Conservation (phyloP, 257 asterid genomes). For the Misopates orontium region DNA sequence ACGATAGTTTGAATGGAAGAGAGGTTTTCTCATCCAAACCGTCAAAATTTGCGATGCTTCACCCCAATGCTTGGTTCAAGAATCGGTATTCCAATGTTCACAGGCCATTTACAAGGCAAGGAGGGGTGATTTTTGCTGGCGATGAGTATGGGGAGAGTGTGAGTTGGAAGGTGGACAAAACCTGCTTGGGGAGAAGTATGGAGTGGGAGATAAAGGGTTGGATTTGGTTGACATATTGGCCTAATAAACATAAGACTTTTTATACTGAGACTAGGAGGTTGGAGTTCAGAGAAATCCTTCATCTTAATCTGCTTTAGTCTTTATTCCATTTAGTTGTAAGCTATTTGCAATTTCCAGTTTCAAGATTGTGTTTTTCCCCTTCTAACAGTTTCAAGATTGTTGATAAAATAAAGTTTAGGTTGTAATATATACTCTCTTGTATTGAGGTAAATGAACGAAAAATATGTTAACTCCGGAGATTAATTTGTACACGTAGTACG, state of each 20-base stretch:
- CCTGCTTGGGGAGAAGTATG: conserved; percentile 54
- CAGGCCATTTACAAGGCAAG: conserved; percentile 75
- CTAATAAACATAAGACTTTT: conserved; percentile 63
- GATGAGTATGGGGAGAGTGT: conserved; percentile 87
- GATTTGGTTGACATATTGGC: conserved; percentile 94
- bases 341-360: too few relatives aligned
- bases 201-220: conserved; percentile 87
- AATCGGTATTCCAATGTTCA: conserved; percentile 63
- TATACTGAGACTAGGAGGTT: conserved; percentile 71
- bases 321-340: too few relatives aligned
- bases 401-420: too few relatives aligned
- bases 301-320: conserved; percentile 35
- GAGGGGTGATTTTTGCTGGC: conserved; percentile 83
- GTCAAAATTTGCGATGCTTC: conserved; percentile 59
- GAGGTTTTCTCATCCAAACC: conserved; percentile 87
- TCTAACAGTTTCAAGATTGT: too few relatives aligned
- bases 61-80: conserved; percentile 82
- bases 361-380: too few relatives aligned
- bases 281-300: conserved; percentile 61
- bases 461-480: too few relatives aligned
- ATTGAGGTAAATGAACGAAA: too few relatives aligned
- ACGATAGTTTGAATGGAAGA: conserved; percentile 64
- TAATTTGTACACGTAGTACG: too few relatives aligned
- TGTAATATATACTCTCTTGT: too few relatives aligned
- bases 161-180: conserved; percentile 74